These are phyloP conservation scores for Thalassiosira exigua DNA, from an alignment of 352 stramenopile genomes.

Conservation along the genomic window DNA sequence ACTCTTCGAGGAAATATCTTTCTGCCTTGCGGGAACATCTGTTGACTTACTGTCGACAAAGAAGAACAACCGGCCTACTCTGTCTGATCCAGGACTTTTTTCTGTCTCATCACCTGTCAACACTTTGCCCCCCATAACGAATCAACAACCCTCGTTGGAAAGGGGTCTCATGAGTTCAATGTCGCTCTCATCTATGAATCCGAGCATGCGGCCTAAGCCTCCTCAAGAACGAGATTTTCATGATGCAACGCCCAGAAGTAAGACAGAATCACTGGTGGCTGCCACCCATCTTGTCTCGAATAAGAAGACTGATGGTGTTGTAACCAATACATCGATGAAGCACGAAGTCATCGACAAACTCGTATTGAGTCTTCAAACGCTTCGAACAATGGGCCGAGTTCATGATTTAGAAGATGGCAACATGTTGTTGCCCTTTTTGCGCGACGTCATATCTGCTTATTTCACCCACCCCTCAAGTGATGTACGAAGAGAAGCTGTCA, in stretches of 20 bases:
- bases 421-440: conserved; percentile 94
- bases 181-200: conserved; percentile 59
- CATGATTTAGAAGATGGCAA: conserved; percentile 88
- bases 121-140: background rate
- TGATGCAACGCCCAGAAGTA: too few relatives aligned
- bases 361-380: conserved; percentile 91
- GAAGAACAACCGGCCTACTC: conserved; percentile 36
- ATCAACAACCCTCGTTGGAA: conserved; percentile 25
- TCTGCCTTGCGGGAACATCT: conserved; percentile 88
- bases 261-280: too few relatives aligned
- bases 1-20: conserved; percentile 96
- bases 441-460: conserved; percentile 92
- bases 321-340: conserved; percentile 72
- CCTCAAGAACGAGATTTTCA: too few relatives aligned
- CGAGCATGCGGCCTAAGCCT: too few relatives aligned
- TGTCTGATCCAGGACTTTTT: conserved; percentile 17
- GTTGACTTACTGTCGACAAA: conserved; percentile 57
- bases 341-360: conserved; percentile 73
- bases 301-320: conserved; percentile 14
- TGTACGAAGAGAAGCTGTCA: conserved; percentile 90
- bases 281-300: conserved; percentile 46
- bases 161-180: conserved; percentile 58
- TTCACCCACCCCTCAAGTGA: conserved; percentile 89
- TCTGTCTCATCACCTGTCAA: background rate
- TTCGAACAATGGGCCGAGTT: conserved; percentile 90